These are phyloP conservation scores for Fraxinus floribunda DNA, from an alignment of 305 asterid species.

Conservation along the genomic window DNA sequence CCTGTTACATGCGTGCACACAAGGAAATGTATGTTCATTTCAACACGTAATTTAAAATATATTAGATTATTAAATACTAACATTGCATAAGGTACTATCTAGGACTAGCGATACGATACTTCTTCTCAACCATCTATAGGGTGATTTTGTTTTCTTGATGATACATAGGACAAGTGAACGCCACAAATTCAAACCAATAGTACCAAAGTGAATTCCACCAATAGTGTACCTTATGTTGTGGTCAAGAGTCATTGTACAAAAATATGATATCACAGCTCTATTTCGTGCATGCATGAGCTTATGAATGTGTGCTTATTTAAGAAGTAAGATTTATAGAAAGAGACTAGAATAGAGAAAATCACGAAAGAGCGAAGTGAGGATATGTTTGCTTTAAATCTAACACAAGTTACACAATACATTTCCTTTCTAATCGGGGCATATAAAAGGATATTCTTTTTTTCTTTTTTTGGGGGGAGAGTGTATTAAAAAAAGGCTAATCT, in stretches of 20 bases:
- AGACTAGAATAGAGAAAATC: neutral
- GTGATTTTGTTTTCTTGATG: neutral
- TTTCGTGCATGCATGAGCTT: neutral
- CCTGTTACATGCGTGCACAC: conserved; percentile 37
- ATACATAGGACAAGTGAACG: neutral
- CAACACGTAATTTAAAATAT: neutral
- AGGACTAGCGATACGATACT: neutral
- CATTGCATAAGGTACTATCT: neutral
- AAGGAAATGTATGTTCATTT: conserved; percentile 13
- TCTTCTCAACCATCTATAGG: neutral
- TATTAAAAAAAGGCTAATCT: neutral
- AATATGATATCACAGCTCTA: neutral
- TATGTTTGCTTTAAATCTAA: neutral
- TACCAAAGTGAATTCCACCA: neutral
- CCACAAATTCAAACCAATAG: neutral
- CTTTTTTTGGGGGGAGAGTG: neutral
- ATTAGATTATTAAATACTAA: neutral
- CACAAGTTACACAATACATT: neutral
- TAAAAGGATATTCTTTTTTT: neutral
- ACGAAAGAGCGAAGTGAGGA: neutral
- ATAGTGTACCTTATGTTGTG: neutral
- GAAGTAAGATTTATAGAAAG: neutral
- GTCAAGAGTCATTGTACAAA: neutral
- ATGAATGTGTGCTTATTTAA: neutral
- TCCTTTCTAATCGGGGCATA: neutral